Conservation (phyloP, 371 early-diverging fungal genomes). For the Apophysomyces elegans region DNA sequence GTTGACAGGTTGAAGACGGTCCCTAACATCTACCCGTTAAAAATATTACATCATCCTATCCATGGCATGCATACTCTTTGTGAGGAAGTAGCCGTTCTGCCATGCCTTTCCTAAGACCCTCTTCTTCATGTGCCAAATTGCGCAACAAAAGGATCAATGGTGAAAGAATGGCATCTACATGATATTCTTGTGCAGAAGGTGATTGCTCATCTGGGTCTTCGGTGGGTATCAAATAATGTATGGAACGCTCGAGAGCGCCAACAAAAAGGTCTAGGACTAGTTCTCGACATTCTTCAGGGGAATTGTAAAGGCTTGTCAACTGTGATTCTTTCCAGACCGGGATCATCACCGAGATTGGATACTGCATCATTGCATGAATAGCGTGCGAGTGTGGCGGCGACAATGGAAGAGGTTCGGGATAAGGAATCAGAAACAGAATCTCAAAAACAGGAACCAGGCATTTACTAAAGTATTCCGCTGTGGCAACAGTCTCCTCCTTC, state of each 20-base stretch:
- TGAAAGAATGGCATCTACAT: conserved; percentile 66
- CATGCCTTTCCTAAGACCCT: conserved; percentile 18
- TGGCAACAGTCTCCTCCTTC: conserved; percentile 19
- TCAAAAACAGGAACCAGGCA: conserved; percentile 40
- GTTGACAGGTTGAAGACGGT: conserved; percentile 77
- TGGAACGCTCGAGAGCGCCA: conserved; percentile 30
- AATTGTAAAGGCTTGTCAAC: conserved; percentile 6
- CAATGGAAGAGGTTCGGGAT: conserved; percentile 58
- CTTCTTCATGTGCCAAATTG: conserved; percentile 47
- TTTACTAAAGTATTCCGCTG: conserved; percentile 24
- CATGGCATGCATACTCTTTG: conserved; percentile 51
- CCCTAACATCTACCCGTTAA: conserved; percentile 42
- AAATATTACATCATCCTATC: no score
- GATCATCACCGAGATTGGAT: conserved; percentile 41
- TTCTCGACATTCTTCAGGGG: conserved; percentile 18
- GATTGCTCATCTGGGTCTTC: conserved; percentile 38
- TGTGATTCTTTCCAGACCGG: conserved; percentile 48
- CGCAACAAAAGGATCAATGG: conserved; percentile 66
- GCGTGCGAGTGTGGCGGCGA: conserved; percentile 78
- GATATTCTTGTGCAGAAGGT: conserved; percentile 13
- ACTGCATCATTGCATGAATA: conserved; percentile 74
- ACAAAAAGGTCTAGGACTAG: conserved; percentile 21
- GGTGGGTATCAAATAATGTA: conserved; percentile 46
- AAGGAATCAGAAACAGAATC: conserved; percentile 47
- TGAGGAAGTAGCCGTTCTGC: conserved; percentile 57